Evolutionary conservation across 2,329 filamentous ascomycete species (phyloP).

Genomic region (Ceratocystis variospora): DNA sequence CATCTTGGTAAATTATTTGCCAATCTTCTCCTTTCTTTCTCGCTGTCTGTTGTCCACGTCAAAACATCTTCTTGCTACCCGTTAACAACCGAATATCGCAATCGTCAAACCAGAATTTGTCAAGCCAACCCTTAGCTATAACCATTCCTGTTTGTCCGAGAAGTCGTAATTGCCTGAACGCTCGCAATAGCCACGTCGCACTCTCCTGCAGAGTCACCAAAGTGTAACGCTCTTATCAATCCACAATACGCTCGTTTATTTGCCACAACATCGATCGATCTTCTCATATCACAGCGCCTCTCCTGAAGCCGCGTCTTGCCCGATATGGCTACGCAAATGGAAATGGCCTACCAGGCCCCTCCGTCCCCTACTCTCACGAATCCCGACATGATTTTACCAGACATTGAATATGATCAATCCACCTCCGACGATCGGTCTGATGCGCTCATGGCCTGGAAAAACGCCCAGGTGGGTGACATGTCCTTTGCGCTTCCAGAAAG

Average conservation of each 20-base stretch:
- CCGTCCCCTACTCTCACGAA: slow-evolving; percentile 81
- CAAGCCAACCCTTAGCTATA: not conserved
- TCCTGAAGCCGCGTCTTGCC: slow-evolving; percentile 17
- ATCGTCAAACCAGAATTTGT: not conserved
- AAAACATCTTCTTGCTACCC: not conserved
- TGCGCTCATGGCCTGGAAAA: slow-evolving; percentile 41
- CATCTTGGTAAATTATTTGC: not conserved
- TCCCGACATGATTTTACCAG: slow-evolving; percentile 85
- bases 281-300: not conserved
- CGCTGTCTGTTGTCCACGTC: not conserved
- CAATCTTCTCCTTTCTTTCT: not conserved
- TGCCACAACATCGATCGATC: not conserved
- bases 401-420: slow-evolving; percentile 45
- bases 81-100: not conserved
- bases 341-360: slow-evolving; percentile 36
- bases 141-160: not conserved
- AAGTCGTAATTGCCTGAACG: not conserved
- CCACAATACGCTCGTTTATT: not conserved
- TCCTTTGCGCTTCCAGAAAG: slow-evolving; percentile 23
- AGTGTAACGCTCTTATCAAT: not conserved
- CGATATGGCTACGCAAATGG: slow-evolving; percentile 22
- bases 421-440: slow-evolving; percentile 39
- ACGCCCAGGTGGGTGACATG: slow-evolving; percentile 29
- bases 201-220: not conserved
- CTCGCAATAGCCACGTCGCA: not conserved